These are phyloP conservation scores for Termitomyces sp. DNA, from an alignment of 768 basidiomycete species.

Conservation along the genomic window DNA sequence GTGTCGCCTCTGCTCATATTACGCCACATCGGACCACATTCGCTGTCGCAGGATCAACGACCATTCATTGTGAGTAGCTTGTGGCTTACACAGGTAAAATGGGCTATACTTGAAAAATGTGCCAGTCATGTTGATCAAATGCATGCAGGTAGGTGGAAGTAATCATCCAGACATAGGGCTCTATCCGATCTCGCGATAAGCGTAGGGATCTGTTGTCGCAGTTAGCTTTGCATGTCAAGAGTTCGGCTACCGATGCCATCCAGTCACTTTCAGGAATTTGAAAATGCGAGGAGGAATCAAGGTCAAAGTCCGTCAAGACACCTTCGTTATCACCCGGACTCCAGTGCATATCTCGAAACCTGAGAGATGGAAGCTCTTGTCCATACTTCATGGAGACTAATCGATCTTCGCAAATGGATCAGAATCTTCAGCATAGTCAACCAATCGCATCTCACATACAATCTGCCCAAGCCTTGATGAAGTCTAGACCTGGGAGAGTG, in stretches of 20 bases:
- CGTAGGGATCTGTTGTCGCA: slow-evolving; percentile 5
- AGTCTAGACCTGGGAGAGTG: slow-evolving; percentile 4
- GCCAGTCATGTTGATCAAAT: background rate
- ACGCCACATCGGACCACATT: slow-evolving; percentile 3
- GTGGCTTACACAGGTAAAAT: background rate
- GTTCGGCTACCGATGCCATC: background rate
- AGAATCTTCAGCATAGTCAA: background rate
- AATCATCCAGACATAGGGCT: slow-evolving; percentile 12
- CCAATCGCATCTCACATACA: background rate
- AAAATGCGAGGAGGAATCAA: background rate
- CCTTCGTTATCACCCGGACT: background rate
- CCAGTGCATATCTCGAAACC: slow-evolving; percentile 5
- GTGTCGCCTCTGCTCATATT: background rate
- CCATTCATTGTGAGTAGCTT: background rate
- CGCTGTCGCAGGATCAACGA: slow-evolving; percentile 3
- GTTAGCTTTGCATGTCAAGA: slow-evolving; percentile 8
- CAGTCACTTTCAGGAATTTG: background rate
- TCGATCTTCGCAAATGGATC: background rate
- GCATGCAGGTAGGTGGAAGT: background rate
- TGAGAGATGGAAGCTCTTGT: background rate
- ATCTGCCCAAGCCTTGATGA: slow-evolving; percentile 13
- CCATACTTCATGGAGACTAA: background rate
- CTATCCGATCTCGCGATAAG: slow-evolving; percentile 4
- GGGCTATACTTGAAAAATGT: background rate
- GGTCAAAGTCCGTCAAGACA: slow-evolving; percentile 11